Evolutionary conservation across 2,329 filamentous ascomycete species (phyloP).

Genomic region (Nannizziopsis arthrosporioides): DNA sequence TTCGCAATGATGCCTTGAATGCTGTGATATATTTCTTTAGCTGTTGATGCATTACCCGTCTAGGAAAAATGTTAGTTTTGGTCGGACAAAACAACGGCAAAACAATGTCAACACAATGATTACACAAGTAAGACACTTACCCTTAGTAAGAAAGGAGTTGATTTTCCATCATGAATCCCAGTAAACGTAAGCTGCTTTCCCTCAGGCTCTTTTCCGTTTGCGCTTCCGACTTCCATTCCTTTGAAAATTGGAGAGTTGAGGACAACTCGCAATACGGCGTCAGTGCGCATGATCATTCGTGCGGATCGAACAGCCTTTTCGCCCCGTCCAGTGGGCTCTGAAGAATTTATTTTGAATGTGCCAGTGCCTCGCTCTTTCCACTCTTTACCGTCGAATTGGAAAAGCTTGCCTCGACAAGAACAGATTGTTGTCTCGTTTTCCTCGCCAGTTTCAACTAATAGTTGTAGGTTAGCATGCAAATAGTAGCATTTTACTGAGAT

Average conservation of each 20-base stretch:
- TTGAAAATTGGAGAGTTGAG: constrained; percentile 74
- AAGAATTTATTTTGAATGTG: constrained; percentile 71
- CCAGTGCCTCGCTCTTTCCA: constrained; percentile 89
- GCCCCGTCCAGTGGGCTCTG: constrained; percentile 34
- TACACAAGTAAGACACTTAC: constrained; percentile 29
- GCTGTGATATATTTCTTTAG: constrained; percentile 11
- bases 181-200: constrained; percentile 59
- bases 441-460: constrained; percentile 71
- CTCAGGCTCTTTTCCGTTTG: constrained; percentile 49
- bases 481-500: neutral
- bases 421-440: constrained; percentile 66
- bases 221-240: constrained; percentile 64
- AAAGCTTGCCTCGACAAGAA: constrained; percentile 71
- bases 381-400: constrained; percentile 58
- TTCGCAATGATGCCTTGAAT: constrained; percentile 7
- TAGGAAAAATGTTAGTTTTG: constrained; percentile 4
- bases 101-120: neutral
- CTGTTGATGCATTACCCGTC: constrained; percentile 8
- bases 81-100: neutral
- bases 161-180: constrained; percentile 43
- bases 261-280: constrained; percentile 75
- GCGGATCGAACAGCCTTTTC: constrained; percentile 34
- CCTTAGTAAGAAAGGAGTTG: constrained; percentile 45
- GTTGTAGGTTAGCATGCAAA: constrained; percentile 33
- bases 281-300: constrained; percentile 80